These are phyloP conservation scores for Cicer judaicum DNA, from an alignment of 306 rosid genomes.

Conservation along the genomic window DNA sequence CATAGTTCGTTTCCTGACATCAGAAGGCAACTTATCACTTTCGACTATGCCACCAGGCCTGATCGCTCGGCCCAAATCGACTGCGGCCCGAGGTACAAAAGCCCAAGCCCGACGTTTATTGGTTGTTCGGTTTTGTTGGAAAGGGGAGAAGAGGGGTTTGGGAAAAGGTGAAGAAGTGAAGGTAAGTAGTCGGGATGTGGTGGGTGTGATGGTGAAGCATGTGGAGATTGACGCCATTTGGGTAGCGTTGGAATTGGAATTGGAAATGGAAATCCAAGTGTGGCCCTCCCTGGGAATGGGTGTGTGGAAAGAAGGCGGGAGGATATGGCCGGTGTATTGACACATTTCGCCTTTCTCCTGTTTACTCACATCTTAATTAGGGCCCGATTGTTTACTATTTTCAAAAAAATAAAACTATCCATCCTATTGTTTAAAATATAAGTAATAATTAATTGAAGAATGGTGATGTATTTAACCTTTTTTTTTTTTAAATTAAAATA, in stretches of 20 bases:
- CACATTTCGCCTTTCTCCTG: slow-evolving; percentile 23
- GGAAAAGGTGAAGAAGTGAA: slow-evolving; percentile 42
- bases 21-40: slow-evolving; percentile 69
- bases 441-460: no score
- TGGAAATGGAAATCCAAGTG: background rate
- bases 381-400: no score
- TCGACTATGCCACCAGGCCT: slow-evolving; percentile 80
- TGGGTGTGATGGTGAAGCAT: slow-evolving; percentile 62
- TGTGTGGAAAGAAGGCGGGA: slow-evolving; percentile 43
- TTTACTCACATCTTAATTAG: background rate
- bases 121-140: slow-evolving; percentile 45
- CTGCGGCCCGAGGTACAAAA: slow-evolving; percentile 55
- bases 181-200: slow-evolving; percentile 42
- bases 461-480: no score
- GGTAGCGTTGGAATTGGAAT: background rate
- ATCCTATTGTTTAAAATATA: no score
- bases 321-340: slow-evolving; percentile 46
- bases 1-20: slow-evolving; percentile 92
- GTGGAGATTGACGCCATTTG: slow-evolving; percentile 74
- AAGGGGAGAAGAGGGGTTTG: slow-evolving; percentile 31
- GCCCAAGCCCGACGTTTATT: slow-evolving; percentile 46
- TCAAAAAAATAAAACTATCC: no score
- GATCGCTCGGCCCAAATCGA: slow-evolving; percentile 55
- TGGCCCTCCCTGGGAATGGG: background rate
- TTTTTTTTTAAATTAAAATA: no score